Base-by-base conservation (phyloP, 495 filamentous ascomycete species). In the Podospora fimiseda region DNA sequence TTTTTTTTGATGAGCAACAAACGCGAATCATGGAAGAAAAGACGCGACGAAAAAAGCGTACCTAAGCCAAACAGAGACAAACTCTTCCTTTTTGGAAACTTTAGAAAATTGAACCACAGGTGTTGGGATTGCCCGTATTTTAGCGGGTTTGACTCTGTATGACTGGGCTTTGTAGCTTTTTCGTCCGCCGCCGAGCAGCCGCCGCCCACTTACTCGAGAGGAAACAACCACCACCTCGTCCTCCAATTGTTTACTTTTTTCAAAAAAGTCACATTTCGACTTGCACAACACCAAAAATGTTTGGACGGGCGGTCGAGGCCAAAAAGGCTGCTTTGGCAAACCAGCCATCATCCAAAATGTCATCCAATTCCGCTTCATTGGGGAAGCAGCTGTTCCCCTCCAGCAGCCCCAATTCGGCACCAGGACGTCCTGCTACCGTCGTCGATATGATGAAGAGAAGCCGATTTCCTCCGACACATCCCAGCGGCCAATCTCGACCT, bases 311-410 rank as follows among this genome's bases (percentile, higher is more conserved):
- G 11, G 51, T 54, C 23, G 43, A 59, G 47, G 53, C 47, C 43
- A 21, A 41, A 11, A 51, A 51, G 53, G 52, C 53, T 27, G 55
- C 52, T 13, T 48, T 52, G 49, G 55, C 48, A 4, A 59, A 59
- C 11, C 50, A 50, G 40, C 52, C 41, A 40, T 44, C 47, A 3
- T 51, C 15, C 20, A n/a, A n/a, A n/a, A 19, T 20, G 22, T 24
- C 43, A 15, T 38, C 50, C 50, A 51, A 51, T 20, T 69, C 60
- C 43, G 14, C 56, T 21, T 56, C 60, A 41, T 65, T 78, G 11
- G 63, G 60, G 2, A 76, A 75, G 57, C 69, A 73, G 46, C 58
- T 75, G 8, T 78, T 78, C 44, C 70, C 73, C 1, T 79, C 74
- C 2, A 79, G 74, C 53, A 78, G 74, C 46, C 73, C 72, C 2